Conservation (phyloP, 805 yeast species). For the Wickerhamiella sergipiensis region DNA sequence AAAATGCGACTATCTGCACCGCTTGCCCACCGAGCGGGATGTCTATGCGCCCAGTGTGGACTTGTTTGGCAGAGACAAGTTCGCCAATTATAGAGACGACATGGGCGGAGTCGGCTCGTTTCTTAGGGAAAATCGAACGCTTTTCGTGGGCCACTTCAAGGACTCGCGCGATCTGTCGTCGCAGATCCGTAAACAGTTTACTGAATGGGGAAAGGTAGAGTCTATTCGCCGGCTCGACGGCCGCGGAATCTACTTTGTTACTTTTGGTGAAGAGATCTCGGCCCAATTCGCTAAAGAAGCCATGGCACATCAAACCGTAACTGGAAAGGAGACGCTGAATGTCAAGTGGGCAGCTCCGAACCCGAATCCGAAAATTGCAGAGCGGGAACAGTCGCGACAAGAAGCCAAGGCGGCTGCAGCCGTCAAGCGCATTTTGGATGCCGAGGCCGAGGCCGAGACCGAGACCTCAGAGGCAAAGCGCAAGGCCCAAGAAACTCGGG, state of each 20-base stretch:
- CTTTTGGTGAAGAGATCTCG: slow-evolving; percentile 48
- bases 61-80: slow-evolving; percentile 87
- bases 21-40: slow-evolving; percentile 55
- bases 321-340: slow-evolving; percentile 49
- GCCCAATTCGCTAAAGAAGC: slow-evolving; percentile 97
- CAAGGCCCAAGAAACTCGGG: background rate
- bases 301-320: slow-evolving; percentile 69
- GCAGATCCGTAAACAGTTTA: slow-evolving; percentile 37
- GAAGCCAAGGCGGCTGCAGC: slow-evolving; percentile 17
- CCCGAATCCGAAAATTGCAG: slow-evolving; percentile 22
- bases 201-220: slow-evolving; percentile 65
- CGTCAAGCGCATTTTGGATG: background rate
- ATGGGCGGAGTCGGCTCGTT: slow-evolving; percentile 91
- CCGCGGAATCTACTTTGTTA: slow-evolving; percentile 68
- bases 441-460: too few species aligned
- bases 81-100: slow-evolving; percentile 71
- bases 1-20: slow-evolving; percentile 63
- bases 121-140: slow-evolving; percentile 50
- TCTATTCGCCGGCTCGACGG: slow-evolving; percentile 45
- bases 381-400: background rate
- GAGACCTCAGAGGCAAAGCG: too few species aligned
- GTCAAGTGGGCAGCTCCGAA: slow-evolving; percentile 76
- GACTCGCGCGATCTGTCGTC: slow-evolving; percentile 31
- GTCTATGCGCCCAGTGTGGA: slow-evolving; percentile 51
- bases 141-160: slow-evolving; percentile 52